Conservation (phyloP, 192 early-diverging fungal genomes). For the Gamsiella multidivaricata region DNA sequence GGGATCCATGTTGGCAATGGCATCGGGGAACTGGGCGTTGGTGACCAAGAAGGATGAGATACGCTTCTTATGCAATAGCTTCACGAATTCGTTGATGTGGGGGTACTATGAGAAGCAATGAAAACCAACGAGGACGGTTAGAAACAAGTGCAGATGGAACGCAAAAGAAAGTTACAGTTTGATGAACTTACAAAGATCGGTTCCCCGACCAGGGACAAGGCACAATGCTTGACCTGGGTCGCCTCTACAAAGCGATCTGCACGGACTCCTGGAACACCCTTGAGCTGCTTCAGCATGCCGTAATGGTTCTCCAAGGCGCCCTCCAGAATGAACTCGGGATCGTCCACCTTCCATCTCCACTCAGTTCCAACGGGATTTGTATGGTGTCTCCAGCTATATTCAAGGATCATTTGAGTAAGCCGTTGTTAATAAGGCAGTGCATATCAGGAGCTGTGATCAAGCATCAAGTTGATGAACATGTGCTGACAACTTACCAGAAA, state of each 20-base stretch:
- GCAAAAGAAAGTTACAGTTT: too few relatives aligned
- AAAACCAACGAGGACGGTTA: not conserved
- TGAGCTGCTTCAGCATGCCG: conserved; percentile 79
- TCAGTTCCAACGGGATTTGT: conserved; percentile 80
- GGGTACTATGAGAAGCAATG: conserved; percentile 61
- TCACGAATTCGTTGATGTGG: conserved; percentile 80
- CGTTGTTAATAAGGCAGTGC: not conserved
- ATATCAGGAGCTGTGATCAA: too few relatives aligned
- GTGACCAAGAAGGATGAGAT: conserved; percentile 82
- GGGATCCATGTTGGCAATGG: conserved; percentile 68
- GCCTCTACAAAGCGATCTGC: conserved; percentile 81
- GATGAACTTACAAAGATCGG: conserved; percentile 67
- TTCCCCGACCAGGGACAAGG: conserved; percentile 77
- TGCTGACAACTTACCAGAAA: conserved; percentile 61
- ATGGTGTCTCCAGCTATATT: conserved; percentile 74
- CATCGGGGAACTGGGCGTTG: conserved; percentile 81
- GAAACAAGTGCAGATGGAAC: not conserved
- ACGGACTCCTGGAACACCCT: conserved; percentile 80
- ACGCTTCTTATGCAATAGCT: conserved; percentile 69
- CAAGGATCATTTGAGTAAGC: not conserved
- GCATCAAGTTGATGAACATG: too few relatives aligned
- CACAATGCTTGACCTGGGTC: conserved; percentile 70
- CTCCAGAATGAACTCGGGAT: conserved; percentile 71
- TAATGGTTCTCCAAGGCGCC: conserved; percentile 78
- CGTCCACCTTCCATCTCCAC: conserved; percentile 80